Evolutionary conservation across 2,329 filamentous ascomycete genomes (phyloP), one percentile per base, ranked within the genome.

Genomic region (Penicillium aurantiogriseum): DNA sequence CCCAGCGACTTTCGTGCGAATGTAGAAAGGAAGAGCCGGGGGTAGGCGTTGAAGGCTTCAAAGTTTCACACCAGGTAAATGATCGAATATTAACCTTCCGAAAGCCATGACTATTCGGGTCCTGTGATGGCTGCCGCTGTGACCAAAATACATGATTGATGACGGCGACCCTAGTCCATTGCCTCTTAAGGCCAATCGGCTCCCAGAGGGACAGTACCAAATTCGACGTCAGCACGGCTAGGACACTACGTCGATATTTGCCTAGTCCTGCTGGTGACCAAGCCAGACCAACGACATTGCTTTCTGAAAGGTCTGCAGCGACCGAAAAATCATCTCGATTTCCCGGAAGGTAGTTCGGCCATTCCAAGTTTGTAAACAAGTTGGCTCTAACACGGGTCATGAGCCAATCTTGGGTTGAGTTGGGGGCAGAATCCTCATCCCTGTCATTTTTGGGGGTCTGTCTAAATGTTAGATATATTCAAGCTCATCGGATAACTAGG

Each of bases 201-300:
- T 82, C 80, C 79, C 83, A 87, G 9, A 87, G 67, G 1, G 82
- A 83, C 5, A 87, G 68, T 1, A 83, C 65, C 54, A 85, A 70
- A 61, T 84, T 85, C 3, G 83, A 79, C 0, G 83, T 85, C 44
- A 85, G 71, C 17, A 85, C 79, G 2, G 79, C 82, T 29, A 87
- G 76, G 8, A 80, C 78, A 64, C 79, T 83, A 60, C 81, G 77
- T 43, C 78, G 73, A 67, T 85, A 80, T 62, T 78, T 79, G 19
- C 77, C 83, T 39, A 86, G 70, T 2, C 84, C 84, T 7, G 80
- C 76, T 2, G 81, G 75, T 5, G 84, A 87, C 85, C 85, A 87
- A 9, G 77, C 72, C 23, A 86, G 65, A 2, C 72, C 72, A n/a
- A 77, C 69, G 3, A 83, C 79, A 42, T 74, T 74, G 58, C 81